Evolutionary conservation across 2,329 filamentous ascomycete genomes (phyloP).

Genomic region (Diaporthe sp.): DNA sequence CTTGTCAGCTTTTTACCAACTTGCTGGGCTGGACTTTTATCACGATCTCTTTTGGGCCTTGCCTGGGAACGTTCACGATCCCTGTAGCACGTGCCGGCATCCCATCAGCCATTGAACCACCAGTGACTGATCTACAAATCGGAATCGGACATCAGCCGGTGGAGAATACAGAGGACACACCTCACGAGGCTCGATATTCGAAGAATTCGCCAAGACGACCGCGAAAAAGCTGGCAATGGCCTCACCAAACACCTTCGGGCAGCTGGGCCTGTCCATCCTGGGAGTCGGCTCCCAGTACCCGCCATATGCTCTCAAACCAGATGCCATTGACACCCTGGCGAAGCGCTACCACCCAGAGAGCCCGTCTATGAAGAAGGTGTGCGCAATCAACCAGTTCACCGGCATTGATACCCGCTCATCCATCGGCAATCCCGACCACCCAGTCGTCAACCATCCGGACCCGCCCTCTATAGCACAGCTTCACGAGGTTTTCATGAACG

Average conservation of each 20-base stretch:
- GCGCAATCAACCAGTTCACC: slow-evolving; percentile 73
- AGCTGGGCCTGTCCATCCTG: slow-evolving; percentile 71
- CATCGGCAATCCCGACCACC: slow-evolving; percentile 71
- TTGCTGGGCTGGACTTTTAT: not conserved
- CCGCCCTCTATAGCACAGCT: slow-evolving; percentile 68
- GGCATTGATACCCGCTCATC: slow-evolving; percentile 72
- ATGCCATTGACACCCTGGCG: slow-evolving; percentile 64
- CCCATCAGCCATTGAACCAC: slow-evolving; percentile 19
- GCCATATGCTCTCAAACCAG: slow-evolving; percentile 63
- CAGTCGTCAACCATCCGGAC: slow-evolving; percentile 67
- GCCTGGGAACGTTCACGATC: slow-evolving; percentile 2
- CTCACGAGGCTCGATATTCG: not conserved
- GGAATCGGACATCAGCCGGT: not conserved
- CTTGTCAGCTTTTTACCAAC: not conserved
- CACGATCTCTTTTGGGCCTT: not conserved
- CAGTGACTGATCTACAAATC: not conserved
- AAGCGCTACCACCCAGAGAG: slow-evolving; percentile 71
- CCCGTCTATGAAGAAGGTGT: slow-evolving; percentile 72
- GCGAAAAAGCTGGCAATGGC: slow-evolving; percentile 51
- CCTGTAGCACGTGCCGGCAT: not conserved
- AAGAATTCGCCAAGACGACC: not conserved
- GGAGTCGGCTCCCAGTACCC: slow-evolving; percentile 73
- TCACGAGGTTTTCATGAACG: slow-evolving; percentile 66
- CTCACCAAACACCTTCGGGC: slow-evolving; percentile 56
- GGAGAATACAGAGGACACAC: not conserved